Percentiles rank a stretch among this genome's conserved stretches.
phyloP scores from a whole-genome alignment of 345 rosid species.

The Sonneratia caseolaris region DNA sequence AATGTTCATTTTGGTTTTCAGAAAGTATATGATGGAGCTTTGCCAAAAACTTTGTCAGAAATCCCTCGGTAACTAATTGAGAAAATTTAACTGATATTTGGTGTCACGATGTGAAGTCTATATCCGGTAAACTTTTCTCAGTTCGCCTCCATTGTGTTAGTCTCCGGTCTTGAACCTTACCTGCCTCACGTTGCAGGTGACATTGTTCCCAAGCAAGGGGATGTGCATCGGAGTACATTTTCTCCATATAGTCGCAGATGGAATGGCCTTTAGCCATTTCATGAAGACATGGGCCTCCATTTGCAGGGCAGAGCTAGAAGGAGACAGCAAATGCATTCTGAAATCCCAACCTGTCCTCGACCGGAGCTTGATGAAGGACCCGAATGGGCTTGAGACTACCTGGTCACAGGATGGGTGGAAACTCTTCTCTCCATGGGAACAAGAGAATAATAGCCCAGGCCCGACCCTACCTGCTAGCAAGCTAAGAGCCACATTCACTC shows the following conservation, averaged over 20 bases:
- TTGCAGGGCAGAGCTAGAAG: conserved; percentile 1
- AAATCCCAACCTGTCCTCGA: conserved; percentile 9
- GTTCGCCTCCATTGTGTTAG: too few species aligned
- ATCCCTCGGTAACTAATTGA: background rate
- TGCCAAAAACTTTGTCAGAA: too few species aligned
- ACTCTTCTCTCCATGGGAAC: background rate
- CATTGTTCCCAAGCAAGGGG: conserved; percentile 31
- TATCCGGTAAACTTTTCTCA: too few species aligned
- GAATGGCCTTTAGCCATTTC: conserved; percentile 28
- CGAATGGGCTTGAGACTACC: background rate
- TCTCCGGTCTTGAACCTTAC: too few species aligned
- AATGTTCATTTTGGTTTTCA: too few species aligned
- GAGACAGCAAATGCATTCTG: background rate
- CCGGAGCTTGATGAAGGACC: background rate
- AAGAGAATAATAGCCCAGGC: background rate
- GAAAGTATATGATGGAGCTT: too few species aligned
- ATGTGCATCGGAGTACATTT: conserved; percentile 20
- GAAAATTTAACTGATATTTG: too few species aligned
- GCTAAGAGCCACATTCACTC: conserved; percentile 22
- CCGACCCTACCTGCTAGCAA: conserved; percentile 1
- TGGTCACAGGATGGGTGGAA: background rate
- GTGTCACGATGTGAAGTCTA: too few species aligned
- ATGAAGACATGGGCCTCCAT: conserved; percentile 30
- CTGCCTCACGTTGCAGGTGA: conserved; percentile 3
- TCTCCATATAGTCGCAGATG: conserved; percentile 29